These are phyloP conservation scores for Blastobotrys muscicola DNA, from an alignment of 805 yeast species.

Conservation along the genomic window DNA sequence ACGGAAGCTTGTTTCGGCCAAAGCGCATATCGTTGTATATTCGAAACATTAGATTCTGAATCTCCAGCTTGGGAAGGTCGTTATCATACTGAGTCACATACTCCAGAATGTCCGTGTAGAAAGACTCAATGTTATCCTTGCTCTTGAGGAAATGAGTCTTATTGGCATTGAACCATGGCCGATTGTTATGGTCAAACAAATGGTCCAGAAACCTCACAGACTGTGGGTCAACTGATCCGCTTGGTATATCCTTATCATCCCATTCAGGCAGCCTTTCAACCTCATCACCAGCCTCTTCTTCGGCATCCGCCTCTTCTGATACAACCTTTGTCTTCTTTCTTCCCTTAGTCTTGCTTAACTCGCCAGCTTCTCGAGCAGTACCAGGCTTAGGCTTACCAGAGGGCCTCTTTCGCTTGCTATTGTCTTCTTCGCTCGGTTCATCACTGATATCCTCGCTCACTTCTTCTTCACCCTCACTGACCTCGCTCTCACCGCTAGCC, in stretches of 20 bases:
- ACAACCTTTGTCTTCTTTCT: neutral
- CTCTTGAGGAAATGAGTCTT: conserved; percentile 16
- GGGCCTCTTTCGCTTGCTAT: neutral
- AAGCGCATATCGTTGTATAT: conserved; percentile 17
- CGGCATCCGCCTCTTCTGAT: neutral
- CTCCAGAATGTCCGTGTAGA: conserved; percentile 10
- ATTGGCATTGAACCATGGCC: conserved; percentile 20
- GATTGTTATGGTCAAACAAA: conserved; percentile 12
- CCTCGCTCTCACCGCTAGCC: neutral
- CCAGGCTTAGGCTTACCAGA: too few relatives aligned
- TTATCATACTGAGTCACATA: conserved; percentile 12
- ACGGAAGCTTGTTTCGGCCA: conserved; percentile 16
- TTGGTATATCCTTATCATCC: neutral
- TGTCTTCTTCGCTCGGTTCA: conserved; percentile 1
- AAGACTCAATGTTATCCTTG: conserved; percentile 16
- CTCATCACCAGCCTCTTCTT: neutral
- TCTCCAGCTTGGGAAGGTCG: conserved; percentile 14
- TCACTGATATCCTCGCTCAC: too few relatives aligned
- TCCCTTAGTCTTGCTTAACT: neutral
- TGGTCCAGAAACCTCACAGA: neutral
- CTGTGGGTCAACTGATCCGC: neutral
- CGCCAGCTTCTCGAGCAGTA: too few relatives aligned
- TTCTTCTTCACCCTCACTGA: neutral
- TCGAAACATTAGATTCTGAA: conserved; percentile 14
- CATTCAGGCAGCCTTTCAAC: neutral